These are phyloP conservation scores for Trypanosomatidae sp. DNA, from an alignment of 208 protist genomes.

Conservation along the genomic window DNA sequence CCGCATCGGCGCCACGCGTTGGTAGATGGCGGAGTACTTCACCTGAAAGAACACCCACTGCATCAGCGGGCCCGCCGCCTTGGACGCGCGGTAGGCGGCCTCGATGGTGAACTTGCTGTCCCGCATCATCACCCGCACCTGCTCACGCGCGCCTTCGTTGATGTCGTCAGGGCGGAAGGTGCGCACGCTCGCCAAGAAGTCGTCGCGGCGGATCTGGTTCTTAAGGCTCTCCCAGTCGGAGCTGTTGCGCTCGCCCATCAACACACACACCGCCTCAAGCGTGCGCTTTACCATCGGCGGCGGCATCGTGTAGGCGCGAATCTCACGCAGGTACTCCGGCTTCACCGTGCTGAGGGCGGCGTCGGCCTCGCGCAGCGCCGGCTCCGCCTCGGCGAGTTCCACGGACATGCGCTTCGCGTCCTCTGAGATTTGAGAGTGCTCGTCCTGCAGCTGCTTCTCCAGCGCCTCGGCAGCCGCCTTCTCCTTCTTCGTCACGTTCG, in stretches of 20 bases:
- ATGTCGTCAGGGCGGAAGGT: slow-evolving; percentile 94
- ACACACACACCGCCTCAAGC: slow-evolving; percentile 89
- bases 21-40: slow-evolving; percentile 93
- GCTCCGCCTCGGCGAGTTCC: slow-evolving; percentile 89
- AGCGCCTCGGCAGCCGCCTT: slow-evolving; percentile 68
- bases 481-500: slow-evolving; percentile 82
- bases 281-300: slow-evolving; percentile 94
- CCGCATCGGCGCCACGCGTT: slow-evolving; percentile 93
- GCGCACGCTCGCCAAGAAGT: slow-evolving; percentile 96
- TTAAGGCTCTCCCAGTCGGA: slow-evolving; percentile 96
- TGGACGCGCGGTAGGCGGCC: slow-evolving; percentile 92
- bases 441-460: slow-evolving; percentile 80
- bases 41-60: slow-evolving; percentile 97
- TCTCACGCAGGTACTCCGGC: slow-evolving; percentile 96
- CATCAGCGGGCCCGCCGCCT: slow-evolving; percentile 96
- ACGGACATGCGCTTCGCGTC: slow-evolving; percentile 61
- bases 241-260: slow-evolving; percentile 80
- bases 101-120: slow-evolving; percentile 95
- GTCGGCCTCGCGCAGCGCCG: slow-evolving; percentile 95
- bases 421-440: slow-evolving; percentile 72
- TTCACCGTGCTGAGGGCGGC: slow-evolving; percentile 97
- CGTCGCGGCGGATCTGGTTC: slow-evolving; percentile 87
- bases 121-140: slow-evolving; percentile 77
- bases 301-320: slow-evolving; percentile 96
- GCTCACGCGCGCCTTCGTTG: slow-evolving; percentile 51